Conservation (phyloP, 768 basidiomycete species). For the Asterophora parasitica region DNA sequence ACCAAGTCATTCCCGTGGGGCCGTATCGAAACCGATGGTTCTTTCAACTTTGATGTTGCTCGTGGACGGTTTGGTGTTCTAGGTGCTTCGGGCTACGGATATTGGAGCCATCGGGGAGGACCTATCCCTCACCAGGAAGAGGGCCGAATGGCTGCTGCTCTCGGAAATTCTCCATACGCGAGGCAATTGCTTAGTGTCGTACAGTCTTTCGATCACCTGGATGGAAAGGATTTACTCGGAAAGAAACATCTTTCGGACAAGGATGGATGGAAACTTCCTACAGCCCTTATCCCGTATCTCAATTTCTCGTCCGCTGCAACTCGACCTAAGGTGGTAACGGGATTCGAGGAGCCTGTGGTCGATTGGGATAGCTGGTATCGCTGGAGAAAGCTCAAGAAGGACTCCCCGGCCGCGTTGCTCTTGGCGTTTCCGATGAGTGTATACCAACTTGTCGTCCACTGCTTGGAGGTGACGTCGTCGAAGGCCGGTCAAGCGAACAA, state of each 20-base stretch:
- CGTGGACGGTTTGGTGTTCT: slow-evolving; percentile 32
- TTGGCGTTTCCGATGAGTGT: slow-evolving; percentile 35
- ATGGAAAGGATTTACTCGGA: slow-evolving; percentile 29
- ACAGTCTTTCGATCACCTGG: slow-evolving; percentile 22
- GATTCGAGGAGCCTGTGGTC: slow-evolving; percentile 14
- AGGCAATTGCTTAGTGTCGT: slow-evolving; percentile 1
- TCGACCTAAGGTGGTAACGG: slow-evolving; percentile 20
- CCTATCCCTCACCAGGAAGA: slow-evolving; percentile 24
- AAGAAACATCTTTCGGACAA: slow-evolving; percentile 23
- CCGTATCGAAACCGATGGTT: slow-evolving; percentile 35
- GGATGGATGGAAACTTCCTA: slow-evolving; percentile 30
- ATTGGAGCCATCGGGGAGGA: slow-evolving; percentile 34
- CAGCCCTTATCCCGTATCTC: slow-evolving; percentile 21
- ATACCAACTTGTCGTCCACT: slow-evolving; percentile 29
- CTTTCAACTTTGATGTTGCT: slow-evolving; percentile 29
- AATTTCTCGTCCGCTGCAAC: slow-evolving; percentile 22
- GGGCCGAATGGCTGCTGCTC: background rate
- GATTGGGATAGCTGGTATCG: slow-evolving; percentile 40
- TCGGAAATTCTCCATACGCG: background rate
- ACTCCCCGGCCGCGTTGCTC: slow-evolving; percentile 37
- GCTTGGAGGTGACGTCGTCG: slow-evolving; percentile 24
- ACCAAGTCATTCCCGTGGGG: slow-evolving; percentile 36
- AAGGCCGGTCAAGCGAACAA: slow-evolving; percentile 12
- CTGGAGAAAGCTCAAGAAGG: slow-evolving; percentile 35
- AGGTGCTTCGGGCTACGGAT: slow-evolving; percentile 32